phyloP scores from a whole-genome alignment of 768 basidiomycete genomes.

The Rhodotorula taiwanensis region DNA sequence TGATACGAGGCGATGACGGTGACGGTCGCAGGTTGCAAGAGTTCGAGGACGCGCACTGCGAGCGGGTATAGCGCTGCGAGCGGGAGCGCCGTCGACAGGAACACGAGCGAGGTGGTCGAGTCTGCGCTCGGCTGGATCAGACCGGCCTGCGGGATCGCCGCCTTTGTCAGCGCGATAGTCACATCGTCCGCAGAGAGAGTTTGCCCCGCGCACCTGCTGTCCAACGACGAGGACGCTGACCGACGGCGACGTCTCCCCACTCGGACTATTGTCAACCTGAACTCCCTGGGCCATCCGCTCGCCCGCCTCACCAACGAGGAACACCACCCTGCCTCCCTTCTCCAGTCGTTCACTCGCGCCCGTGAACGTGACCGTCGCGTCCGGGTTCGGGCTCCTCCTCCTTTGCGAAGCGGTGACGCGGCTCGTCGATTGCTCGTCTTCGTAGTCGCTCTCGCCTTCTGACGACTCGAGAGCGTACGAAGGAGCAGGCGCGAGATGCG shows the following conservation, averaged over 20 bases:
- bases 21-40: background rate
- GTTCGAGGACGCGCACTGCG: slow-evolving; percentile 16
- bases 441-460: slow-evolving; percentile 20
- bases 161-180: background rate
- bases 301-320: slow-evolving; percentile 27
- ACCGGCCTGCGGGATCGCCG: background rate
- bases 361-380: slow-evolving; percentile 7
- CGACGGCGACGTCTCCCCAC: background rate
- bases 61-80: slow-evolving; percentile 23
- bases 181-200: background rate
- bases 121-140: background rate
- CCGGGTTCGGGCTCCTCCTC: slow-evolving; percentile 4
- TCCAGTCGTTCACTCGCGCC: background rate
- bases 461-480: slow-evolving; percentile 25
- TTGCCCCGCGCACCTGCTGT: slow-evolving; percentile 41
- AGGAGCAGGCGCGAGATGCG: background rate
- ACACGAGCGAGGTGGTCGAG: slow-evolving; percentile 17
- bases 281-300: slow-evolving; percentile 20
- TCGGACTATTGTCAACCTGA: background rate
- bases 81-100: slow-evolving; percentile 23
- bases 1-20: slow-evolving; percentile 31
- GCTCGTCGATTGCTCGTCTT: slow-evolving; percentile 1
- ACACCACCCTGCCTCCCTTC: slow-evolving; percentile 14
- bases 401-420: background rate
- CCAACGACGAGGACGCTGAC: slow-evolving; percentile 38